Base-by-base conservation (phyloP, 306 rosid genomes). In the Cicer cuneatum region DNA sequence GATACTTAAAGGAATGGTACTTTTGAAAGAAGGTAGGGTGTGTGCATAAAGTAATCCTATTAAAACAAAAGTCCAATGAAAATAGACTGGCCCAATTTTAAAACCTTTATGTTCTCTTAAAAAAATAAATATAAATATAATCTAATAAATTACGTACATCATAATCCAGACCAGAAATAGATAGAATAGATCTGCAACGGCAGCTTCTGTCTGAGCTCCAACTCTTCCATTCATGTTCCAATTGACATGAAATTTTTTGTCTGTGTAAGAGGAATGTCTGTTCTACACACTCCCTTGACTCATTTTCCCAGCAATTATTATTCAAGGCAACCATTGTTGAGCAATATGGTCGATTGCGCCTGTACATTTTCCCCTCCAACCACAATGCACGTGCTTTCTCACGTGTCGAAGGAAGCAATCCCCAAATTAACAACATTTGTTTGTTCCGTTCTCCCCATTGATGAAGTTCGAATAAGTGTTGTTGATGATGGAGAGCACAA, bases 181-280 rank as follows among this genome's bases (percentile, higher is more conserved):
- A 29, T 29, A 29, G 35, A 29, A 29, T 29, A 29, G 4, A 29
- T 29, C 35, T 29, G 35, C 35, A 29, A 29, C 5, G 35, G 35
- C 35, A 3, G 35, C 35, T 29, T 29, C 35, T 29, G 5, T 29
- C 35, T 29, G 35, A 29, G 35, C 35, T 29, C 35, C 35, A 29
- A 29, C 35, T 29, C 35, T 29, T 29, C 4, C 35, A 29, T 29
- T 29, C 35, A 29, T 29, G 35, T 29, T 29, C 35, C 35, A 29
- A 29, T 29, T 29, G 48, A 41, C 79, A 53, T 78, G 67, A 59
- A 45, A 0, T 29, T 64, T 70, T 85, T 35, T 65, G 51, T 69
- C 84, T 89, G 90, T 61, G 57, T 75, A 84, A 88, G 93, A 85
- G 82, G 76, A 72, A 81, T 86, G 69, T 73, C 78, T n/a, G 43